phyloP scores from a whole-genome alignment of 208 protist genomes.

The Polymyxa betae region DNA sequence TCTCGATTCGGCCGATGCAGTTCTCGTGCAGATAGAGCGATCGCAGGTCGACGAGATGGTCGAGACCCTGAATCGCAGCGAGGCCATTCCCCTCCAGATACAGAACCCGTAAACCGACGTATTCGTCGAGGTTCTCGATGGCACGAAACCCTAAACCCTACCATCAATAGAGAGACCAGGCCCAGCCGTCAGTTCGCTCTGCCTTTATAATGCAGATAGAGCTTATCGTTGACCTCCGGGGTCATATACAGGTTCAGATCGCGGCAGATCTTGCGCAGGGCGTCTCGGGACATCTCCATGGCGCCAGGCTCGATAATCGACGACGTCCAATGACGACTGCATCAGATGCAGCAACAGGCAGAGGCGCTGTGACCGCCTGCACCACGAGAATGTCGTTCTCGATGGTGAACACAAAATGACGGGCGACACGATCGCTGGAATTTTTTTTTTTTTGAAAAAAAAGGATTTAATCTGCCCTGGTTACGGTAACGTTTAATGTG shows the following conservation, averaged over 20 bases:
- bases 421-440: no score
- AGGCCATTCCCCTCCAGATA: constrained; percentile 76
- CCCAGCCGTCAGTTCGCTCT: no score
- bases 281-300: constrained; percentile 63
- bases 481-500: no score
- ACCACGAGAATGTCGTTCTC: no score
- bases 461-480: no score
- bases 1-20: constrained; percentile 63
- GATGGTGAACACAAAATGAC: no score
- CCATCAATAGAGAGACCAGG: no score
- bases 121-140: constrained; percentile 70
- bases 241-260: constrained; percentile 69
- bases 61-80: constrained; percentile 68
- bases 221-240: constrained; percentile 70
- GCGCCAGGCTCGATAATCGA: neutral
- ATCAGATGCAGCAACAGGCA: no score
- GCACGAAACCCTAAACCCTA: constrained; percentile 62
- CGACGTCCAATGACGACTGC: no score
- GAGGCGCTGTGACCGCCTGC: no score
- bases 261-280: constrained; percentile 64
- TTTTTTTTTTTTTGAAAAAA: no score
- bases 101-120: constrained; percentile 63
- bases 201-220: constrained; percentile 76
- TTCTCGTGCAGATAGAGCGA: constrained; percentile 75
- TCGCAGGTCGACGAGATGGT: constrained; percentile 63